Evolutionary conservation across 768 basidiomycete species (phyloP).

Genomic region (Cyclocybe aegerita): DNA sequence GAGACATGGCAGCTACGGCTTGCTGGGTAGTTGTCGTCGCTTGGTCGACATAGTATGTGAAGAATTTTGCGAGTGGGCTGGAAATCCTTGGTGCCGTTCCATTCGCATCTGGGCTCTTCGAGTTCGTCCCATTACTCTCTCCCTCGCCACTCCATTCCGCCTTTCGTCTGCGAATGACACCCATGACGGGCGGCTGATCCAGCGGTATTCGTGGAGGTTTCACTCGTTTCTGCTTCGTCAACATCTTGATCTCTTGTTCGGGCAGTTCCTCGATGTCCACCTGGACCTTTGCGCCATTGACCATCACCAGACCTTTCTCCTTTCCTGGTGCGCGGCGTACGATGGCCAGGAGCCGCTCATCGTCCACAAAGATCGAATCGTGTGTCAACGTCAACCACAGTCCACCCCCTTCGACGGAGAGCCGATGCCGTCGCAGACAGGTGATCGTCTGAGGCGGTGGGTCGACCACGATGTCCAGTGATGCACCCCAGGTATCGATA

Average conservation of each 20-base stretch:
- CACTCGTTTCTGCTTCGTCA: conserved; percentile 82
- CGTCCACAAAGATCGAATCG: conserved; percentile 72
- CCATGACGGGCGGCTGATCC: conserved; percentile 86
- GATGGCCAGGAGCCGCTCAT: conserved; percentile 73
- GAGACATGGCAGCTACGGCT: conserved; percentile 76
- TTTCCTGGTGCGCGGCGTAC: conserved; percentile 74
- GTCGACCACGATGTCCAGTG: conserved; percentile 87
- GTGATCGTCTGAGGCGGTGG: conserved; percentile 85
- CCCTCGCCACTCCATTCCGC: conserved; percentile 65
- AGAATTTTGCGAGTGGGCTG: conserved; percentile 69
- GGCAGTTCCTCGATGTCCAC: conserved; percentile 90
- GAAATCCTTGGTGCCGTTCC: conserved; percentile 60
- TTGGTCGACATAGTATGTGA: conserved; percentile 74
- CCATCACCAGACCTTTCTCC: conserved; percentile 82
- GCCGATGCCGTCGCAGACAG: conserved; percentile 81
- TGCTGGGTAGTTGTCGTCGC: conserved; percentile 72
- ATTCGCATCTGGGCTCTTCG: conserved; percentile 36
- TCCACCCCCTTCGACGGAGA: conserved; percentile 87
- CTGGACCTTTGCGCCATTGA: conserved; percentile 82
- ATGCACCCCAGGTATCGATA: conserved; percentile 82
- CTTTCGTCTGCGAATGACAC: conserved; percentile 64
- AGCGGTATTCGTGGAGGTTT: conserved; percentile 86
- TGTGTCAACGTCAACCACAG: conserved; percentile 93
- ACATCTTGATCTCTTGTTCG: conserved; percentile 80
- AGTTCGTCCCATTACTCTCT: conserved; percentile 10